These are phyloP conservation scores for Erodium texanum DNA, from an alignment of 441 rosid species.

Conservation along the genomic window DNA sequence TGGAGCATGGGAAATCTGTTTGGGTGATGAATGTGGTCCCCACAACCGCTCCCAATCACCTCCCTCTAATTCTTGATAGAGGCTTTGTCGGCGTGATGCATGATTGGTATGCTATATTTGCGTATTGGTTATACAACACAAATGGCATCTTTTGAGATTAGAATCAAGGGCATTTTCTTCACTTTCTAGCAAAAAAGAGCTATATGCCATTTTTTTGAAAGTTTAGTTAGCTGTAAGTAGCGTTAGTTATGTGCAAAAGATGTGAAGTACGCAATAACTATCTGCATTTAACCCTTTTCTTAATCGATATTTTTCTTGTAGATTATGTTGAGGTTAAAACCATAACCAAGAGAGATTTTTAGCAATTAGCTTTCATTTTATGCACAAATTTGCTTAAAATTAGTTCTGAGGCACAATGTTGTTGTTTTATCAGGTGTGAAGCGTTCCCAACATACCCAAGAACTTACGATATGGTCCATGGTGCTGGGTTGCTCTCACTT, in stretches of 20 bases:
- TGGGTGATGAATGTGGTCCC: conserved; percentile 99
- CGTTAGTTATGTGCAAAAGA: too few species aligned
- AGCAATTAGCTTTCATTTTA: not conserved
- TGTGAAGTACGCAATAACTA: too few species aligned
- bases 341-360: not conserved
- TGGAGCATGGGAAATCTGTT: conserved; percentile 67
- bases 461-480: conserved; percentile 91
- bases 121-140: not conserved
- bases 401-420: not conserved
- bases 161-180: too few species aligned
- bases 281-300: too few species aligned
- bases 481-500: conserved; percentile 65
- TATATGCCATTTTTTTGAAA: too few species aligned
- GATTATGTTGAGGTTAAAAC: not conserved
- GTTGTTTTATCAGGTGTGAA: conserved; percentile 58
- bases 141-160: too few species aligned
- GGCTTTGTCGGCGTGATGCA: conserved; percentile 89
- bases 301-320: too few species aligned
- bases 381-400: not conserved
- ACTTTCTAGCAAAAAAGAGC: too few species aligned
- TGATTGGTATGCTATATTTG: conserved; percentile 54
- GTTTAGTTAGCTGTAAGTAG: too few species aligned
- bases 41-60: conserved; percentile 64
- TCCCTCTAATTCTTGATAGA: conserved; percentile 80
- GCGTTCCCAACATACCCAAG: conserved; percentile 93